Evolutionary conservation across 257 asterid genomes (phyloP).

Genomic region (Schizonepeta tenuifolia): DNA sequence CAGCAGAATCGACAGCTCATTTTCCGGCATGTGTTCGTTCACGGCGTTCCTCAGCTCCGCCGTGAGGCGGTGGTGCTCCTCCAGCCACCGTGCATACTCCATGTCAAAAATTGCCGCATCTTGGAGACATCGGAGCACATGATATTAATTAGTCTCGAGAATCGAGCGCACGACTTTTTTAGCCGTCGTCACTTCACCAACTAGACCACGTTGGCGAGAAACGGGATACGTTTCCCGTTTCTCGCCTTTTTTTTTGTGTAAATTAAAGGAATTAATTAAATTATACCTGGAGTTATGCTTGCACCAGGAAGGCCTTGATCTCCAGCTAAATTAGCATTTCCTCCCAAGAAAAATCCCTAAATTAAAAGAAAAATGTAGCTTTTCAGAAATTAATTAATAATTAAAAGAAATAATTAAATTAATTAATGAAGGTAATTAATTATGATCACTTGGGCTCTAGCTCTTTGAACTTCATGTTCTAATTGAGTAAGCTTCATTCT

Average conservation of each 20-base stretch:
- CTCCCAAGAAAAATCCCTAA: constrained; percentile 72
- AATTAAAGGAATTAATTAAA: not conserved
- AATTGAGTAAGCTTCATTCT: constrained; percentile 76
- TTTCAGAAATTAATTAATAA: not conserved
- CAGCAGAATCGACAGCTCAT: constrained; percentile 53
- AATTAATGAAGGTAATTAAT: not conserved
- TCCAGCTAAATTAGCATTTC: constrained; percentile 50
- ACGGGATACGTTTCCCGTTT: not conserved
- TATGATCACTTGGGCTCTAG: constrained; percentile 73
- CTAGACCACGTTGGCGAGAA: not conserved
- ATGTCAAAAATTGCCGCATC: constrained; percentile 62
- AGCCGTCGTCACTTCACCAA: not conserved
- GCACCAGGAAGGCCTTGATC: constrained; percentile 51
- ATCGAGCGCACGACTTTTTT: not conserved
- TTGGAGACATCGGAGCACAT: not conserved
- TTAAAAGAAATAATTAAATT: not conserved
- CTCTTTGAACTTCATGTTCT: constrained; percentile 78
- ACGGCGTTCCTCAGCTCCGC: constrained; percentile 63
- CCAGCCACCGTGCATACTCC: constrained; percentile 86
- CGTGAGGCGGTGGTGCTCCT: constrained; percentile 66
- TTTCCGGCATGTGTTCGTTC: constrained; percentile 60
- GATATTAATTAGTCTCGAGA: not conserved
- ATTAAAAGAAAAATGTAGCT: not conserved
- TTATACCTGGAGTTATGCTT: constrained; percentile 56
- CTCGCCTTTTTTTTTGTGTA: not conserved